A percentile compares a stretch with the other conserved stretches of the same genome.
Evolutionary conservation across 768 basidiomycete species (phyloP).

Genomic region (Phallus indusiatus): DNA sequence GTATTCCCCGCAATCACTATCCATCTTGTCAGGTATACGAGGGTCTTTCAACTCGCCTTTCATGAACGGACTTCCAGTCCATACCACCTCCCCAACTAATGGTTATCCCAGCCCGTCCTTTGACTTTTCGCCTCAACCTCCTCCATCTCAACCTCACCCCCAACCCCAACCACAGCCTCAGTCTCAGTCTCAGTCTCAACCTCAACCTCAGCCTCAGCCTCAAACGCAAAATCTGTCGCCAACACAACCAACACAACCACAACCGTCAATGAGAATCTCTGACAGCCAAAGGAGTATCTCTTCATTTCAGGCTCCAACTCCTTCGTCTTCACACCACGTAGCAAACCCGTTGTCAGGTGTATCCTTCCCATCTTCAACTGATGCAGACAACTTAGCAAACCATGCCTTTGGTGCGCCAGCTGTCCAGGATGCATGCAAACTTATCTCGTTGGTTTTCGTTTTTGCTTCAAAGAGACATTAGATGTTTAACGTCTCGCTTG

Average conservation of each 20-base stretch:
- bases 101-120: background rate
- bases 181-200: background rate
- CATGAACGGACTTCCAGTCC: background rate
- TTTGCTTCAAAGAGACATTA: background rate
- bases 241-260: conserved; percentile 23
- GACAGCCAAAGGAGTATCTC: background rate
- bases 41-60: background rate
- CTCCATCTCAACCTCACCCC: background rate
- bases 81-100: background rate
- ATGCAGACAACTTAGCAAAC: conserved; percentile 30
- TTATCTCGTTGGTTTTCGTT: conserved; percentile 51
- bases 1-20: too few species aligned
- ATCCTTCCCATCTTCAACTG: background rate
- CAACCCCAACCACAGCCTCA: background rate
- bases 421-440: conserved; percentile 69
- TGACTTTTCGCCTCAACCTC: background rate
- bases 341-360: background rate
- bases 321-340: background rate
- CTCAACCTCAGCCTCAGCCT: background rate
- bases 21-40: background rate
- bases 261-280: conserved; percentile 20
- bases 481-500: too few species aligned
- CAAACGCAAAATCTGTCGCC: too few species aligned
- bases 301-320: background rate
- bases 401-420: conserved; percentile 65